These are phyloP conservation scores for Phytophthora sp. DNA, from an alignment of 352 stramenopile genomes.

Conservation along the genomic window DNA sequence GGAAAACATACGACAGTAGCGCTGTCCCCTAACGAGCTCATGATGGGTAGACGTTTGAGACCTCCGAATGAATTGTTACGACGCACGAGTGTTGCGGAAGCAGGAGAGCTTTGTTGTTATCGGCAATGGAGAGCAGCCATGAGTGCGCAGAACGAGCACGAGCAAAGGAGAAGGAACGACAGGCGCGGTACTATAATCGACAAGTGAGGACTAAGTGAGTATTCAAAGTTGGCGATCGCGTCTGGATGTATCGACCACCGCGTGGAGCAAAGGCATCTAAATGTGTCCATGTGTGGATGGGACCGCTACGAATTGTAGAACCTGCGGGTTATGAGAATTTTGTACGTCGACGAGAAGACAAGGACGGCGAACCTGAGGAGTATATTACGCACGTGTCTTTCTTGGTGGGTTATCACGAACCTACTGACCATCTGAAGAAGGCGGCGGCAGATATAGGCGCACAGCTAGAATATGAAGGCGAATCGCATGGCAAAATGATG, in stretches of 20 bases:
- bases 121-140: neutral
- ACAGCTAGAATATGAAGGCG: constrained; percentile 6
- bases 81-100: neutral
- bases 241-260: neutral
- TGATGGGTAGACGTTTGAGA: neutral
- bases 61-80: neutral
- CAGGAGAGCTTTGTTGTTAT: neutral
- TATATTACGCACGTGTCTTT: constrained; percentile 11
- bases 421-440: neutral
- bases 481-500: neutral
- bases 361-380: neutral
- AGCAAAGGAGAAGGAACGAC: neutral
- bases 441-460: neutral
- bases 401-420: constrained; percentile 5
- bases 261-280: neutral
- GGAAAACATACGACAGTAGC: neutral
- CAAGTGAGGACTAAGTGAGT: neutral
- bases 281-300: neutral
- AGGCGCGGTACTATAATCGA: neutral
- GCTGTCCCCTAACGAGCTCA: neutral
- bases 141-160: neutral
- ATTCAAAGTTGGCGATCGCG: neutral
- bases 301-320: neutral
- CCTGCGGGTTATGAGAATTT: constrained; percentile 1
- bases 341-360: neutral